These are phyloP conservation scores for Ustilaginoidea virens DNA, from an alignment of 2,329 filamentous ascomycete species.

Conservation along the genomic window DNA sequence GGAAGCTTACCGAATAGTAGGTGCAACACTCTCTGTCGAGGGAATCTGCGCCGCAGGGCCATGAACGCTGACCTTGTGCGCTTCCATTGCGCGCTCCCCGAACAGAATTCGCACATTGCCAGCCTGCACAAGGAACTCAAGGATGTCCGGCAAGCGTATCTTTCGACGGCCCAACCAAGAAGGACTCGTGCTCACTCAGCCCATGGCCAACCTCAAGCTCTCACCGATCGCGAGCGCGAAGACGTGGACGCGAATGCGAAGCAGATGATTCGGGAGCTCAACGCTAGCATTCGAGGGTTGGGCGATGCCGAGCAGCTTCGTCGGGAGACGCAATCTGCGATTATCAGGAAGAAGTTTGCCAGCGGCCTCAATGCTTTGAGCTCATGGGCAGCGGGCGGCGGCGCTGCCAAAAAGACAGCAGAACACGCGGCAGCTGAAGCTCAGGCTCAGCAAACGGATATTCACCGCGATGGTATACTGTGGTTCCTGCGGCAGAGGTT, in stretches of 20 bases:
- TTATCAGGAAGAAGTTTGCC: slow-evolving; percentile 57
- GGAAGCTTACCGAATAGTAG: slow-evolving; percentile 84
- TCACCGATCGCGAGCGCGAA: slow-evolving; percentile 73
- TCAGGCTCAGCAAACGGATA: slow-evolving; percentile 46
- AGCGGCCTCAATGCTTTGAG: slow-evolving; percentile 48
- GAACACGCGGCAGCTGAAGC: slow-evolving; percentile 64
- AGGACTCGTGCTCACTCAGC: slow-evolving; percentile 31
- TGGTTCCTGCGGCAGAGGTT: slow-evolving; percentile 66
- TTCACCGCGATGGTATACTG: slow-evolving; percentile 68
- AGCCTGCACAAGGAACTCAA: slow-evolving; percentile 68
- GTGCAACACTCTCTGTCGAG: slow-evolving; percentile 12
- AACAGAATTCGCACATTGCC: slow-evolving; percentile 68
- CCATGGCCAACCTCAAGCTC: slow-evolving; percentile 32
- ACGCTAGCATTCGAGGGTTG: slow-evolving; percentile 63
- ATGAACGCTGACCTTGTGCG: no score
- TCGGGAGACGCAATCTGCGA: slow-evolving; percentile 54
- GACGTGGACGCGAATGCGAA: slow-evolving; percentile 81
- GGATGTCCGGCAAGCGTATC: slow-evolving; percentile 76
- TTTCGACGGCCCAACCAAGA: slow-evolving; percentile 60
- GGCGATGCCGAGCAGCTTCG: slow-evolving; percentile 71
- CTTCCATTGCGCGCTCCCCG: background rate
- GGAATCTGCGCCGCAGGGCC: no score
- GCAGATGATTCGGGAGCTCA: slow-evolving; percentile 69
- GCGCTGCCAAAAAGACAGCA: slow-evolving; percentile 30
- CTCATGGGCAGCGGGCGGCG: slow-evolving; percentile 48